phyloP scores from a whole-genome alignment of 768 basidiomycete genomes.

The Hericium alpestre region DNA sequence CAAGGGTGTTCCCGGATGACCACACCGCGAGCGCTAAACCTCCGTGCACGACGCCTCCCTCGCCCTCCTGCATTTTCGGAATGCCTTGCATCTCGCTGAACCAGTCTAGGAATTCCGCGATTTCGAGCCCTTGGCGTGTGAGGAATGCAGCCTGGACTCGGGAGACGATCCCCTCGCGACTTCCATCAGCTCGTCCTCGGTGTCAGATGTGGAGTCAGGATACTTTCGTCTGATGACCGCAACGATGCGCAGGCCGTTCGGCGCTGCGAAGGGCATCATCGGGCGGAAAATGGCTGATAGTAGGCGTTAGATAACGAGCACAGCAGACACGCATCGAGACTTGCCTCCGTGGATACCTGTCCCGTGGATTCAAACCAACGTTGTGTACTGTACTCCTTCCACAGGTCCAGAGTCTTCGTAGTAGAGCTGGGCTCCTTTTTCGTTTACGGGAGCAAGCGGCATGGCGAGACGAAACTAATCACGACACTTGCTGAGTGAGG shows the following conservation, averaged over 20 bases:
- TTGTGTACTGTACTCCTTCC: constrained; percentile 5
- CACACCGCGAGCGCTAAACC: neutral
- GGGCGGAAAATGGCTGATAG: neutral
- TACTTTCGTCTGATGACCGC: neutral
- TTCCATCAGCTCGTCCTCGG: neutral
- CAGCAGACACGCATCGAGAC: no score
- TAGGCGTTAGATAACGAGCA: no score
- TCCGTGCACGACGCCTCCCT: neutral
- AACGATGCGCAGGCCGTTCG: neutral
- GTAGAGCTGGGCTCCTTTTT: neutral
- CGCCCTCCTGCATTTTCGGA: neutral
- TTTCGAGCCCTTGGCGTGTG: neutral
- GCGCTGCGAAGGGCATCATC: neutral
- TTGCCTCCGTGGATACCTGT: constrained; percentile 5
- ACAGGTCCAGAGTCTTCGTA: constrained; percentile 11
- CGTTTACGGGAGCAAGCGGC: constrained; percentile 2
- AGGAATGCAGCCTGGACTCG: neutral
- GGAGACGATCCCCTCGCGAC: neutral
- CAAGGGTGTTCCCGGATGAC: neutral
- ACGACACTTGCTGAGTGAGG: neutral
- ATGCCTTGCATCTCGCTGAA: neutral
- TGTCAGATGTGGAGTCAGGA: neutral
- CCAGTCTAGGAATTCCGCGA: neutral
- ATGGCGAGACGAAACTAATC: neutral
- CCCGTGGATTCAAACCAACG: constrained; percentile 13